Percentiles rank a stretch among this genome's conserved stretches.
These are phyloP conservation scores for Neobulgaria alba DNA, from an alignment of 2,329 filamentous ascomycete genomes.

Conservation along the genomic window DNA sequence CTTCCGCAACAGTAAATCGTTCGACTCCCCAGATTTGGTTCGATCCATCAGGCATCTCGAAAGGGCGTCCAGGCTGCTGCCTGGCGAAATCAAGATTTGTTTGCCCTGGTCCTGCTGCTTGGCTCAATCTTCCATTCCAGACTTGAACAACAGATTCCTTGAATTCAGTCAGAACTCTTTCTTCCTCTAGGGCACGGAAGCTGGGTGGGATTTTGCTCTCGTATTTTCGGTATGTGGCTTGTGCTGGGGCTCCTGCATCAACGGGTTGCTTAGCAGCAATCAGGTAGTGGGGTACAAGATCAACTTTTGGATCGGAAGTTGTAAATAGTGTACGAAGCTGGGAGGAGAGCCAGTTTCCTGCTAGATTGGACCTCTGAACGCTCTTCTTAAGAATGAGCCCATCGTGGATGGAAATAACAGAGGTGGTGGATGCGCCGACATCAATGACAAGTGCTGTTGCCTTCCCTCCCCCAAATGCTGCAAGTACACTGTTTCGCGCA, in stretches of 20 bases:
- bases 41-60: conserved; percentile 94
- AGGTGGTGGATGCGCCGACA: conserved; percentile 80
- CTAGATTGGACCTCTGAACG: conserved; percentile 75
- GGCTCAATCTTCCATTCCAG: conserved; percentile 65
- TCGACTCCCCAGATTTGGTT: conserved; percentile 92
- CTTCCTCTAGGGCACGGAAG: conserved; percentile 80
- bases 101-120: conserved; percentile 24
- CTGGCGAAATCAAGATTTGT: conserved; percentile 69
- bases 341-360: conserved; percentile 80
- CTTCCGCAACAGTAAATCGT: conserved; percentile 78
- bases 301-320: conserved; percentile 58
- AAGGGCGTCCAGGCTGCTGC: conserved; percentile 70
- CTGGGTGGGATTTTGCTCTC: conserved; percentile 52
- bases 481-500: conserved; percentile 78
- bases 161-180: conserved; percentile 88
- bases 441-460: conserved; percentile 89
- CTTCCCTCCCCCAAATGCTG: conserved; percentile 88
- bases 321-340: conserved; percentile 80
- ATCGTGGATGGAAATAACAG: conserved; percentile 85
- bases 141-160: conserved; percentile 96
- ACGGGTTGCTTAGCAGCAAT: conserved; percentile 82
- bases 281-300: conserved; percentile 77
- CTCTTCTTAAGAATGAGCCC: conserved; percentile 90
- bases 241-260: conserved; percentile 72
- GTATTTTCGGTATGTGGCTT: conserved; percentile 68